Evolutionary conservation across 2,329 filamentous ascomycete genomes (phyloP), one percentile per base, ranked within the genome.

Genomic region (Aspergillus sp.): DNA sequence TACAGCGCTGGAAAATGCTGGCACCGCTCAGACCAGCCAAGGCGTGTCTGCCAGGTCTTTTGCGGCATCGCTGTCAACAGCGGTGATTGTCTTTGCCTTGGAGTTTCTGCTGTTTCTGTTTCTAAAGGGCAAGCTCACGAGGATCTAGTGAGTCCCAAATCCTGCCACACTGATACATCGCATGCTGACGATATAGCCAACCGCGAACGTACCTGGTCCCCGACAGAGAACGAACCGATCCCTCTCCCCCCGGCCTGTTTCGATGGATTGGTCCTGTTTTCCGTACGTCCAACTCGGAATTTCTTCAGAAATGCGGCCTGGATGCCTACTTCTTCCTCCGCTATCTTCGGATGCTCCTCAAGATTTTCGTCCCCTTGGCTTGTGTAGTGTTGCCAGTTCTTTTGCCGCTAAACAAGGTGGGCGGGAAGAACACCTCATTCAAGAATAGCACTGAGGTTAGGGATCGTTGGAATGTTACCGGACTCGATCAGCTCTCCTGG

Each of bases 241-340:
- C 82, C 1, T 83, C 85, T 2, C 82, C 82, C 0, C 62, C 46
- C 53, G 72, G 59, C 55, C 66, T 71, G 15, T 65, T 68, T 36
- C 58, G 55, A 47, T 76, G 72, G 73, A 58, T 74, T 30, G 51
- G 55, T 10, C 69, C 72, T 3, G 68, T 66, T 43, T 93, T 69
- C 69, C 83, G 64, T 58, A 78, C 65, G 64, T 84, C 64, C 58
- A 76, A 67, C 73, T 84, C 84, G 8, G 85, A 93, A 47, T 77
- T 98, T 45, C 93, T 98, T 49, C 81, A 89, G 33, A 93, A 95
- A 60, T 95, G 89, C 47, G 91, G 91, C 12, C 74, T 98, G 7
- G 91, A 98, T 55, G 86, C 89, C 51, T 98, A 94, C 63, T 94
- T 96, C 67, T 98, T 98, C 58, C 71, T 98, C 1, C 82, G 93